These are phyloP conservation scores for Beta corolliflora DNA, from an alignment of 179 eudicot species.

Conservation along the genomic window DNA sequence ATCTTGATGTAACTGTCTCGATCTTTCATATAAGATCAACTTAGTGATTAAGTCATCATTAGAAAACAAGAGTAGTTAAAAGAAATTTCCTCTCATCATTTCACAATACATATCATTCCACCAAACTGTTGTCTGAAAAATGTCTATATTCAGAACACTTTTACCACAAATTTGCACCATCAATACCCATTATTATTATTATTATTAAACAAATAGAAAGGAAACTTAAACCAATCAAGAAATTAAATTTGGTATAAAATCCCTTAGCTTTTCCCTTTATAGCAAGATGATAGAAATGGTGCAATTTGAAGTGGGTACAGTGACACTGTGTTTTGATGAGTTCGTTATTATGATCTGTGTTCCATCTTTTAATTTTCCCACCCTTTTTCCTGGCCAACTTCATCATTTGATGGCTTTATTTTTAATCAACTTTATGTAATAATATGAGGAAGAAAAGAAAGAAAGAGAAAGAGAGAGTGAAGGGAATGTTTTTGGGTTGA, in stretches of 20 bases:
- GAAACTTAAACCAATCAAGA: background rate
- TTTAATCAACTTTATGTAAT: conserved; percentile 43
- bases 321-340: conserved; percentile 3
- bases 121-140: too few relatives aligned
- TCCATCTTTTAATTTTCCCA: background rate
- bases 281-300: conserved; percentile 19
- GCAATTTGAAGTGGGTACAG: conserved; percentile 9
- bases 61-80: too few relatives aligned
- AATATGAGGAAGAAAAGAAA: conserved; percentile 24
- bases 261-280: background rate
- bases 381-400: conserved; percentile 20
- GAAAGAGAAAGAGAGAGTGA: conserved; percentile 19
- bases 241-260: background rate
- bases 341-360: conserved; percentile 14
- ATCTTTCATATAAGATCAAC: too few relatives aligned
- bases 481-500: conserved; percentile 33
- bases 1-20: too few relatives aligned
- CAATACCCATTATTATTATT: background rate
- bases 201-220: too few relatives aligned
- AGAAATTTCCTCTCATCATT: too few relatives aligned
- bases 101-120: too few relatives aligned
- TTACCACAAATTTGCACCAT: background rate
- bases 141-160: too few relatives aligned
- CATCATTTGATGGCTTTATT: conserved; percentile 30
- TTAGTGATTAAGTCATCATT: too few relatives aligned